These are phyloP conservation scores for Acacia crassicarpa DNA, from an alignment of 306 rosid species.

Conservation along the genomic window DNA sequence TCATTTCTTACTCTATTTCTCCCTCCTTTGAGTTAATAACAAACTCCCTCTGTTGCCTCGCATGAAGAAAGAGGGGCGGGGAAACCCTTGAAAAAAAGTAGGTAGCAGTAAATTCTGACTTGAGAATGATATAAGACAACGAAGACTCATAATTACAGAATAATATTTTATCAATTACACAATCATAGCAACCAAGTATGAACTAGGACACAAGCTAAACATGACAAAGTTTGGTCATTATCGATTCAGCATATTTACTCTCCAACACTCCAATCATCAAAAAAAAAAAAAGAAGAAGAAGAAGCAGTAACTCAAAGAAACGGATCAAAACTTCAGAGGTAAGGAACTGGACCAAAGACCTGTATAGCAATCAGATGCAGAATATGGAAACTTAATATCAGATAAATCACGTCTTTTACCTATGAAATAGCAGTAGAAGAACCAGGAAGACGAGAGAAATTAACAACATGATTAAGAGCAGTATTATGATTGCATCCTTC, in stretches of 20 bases:
- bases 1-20: too few relatives aligned
- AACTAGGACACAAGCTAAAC: neutral
- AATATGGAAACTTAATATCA: conserved; percentile 7
- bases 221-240: neutral
- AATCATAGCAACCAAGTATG: neutral
- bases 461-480: conserved; percentile 63
- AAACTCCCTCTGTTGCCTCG: neutral
- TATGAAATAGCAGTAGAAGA: conserved; percentile 80
- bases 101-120: neutral
- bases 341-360: conserved; percentile 13
- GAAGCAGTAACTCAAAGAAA: neutral
- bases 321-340: conserved; percentile 1
- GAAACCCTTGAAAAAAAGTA: neutral
- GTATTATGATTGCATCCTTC: conserved; percentile 78
- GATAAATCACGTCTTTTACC: conserved; percentile 46
- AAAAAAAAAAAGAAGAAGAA: neutral
- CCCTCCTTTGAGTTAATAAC: neutral
- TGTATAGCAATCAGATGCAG: conserved; percentile 19
- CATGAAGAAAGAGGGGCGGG: neutral
- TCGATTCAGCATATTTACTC: neutral
- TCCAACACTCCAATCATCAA: neutral
- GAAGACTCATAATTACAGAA: neutral
- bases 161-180: neutral
- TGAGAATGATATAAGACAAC: neutral
- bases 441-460: conserved; percentile 68